Evolutionary conservation across 129 eudicot species (phyloP).

Genomic region (Tagetes erecta): DNA sequence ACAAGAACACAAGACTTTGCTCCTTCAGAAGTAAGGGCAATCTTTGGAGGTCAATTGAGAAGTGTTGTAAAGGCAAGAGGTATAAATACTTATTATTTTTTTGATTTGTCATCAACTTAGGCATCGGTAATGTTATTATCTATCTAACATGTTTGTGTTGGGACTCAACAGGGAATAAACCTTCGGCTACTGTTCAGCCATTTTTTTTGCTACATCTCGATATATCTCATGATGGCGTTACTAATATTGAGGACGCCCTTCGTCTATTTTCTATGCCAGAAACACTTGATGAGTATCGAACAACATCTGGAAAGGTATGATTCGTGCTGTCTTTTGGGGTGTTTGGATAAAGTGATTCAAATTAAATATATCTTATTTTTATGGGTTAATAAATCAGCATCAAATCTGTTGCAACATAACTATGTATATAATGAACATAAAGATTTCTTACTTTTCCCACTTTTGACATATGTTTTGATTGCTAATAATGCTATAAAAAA

Average conservation of each 20-base stretch:
- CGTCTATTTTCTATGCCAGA: constrained; percentile 80
- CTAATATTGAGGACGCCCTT: constrained; percentile 83
- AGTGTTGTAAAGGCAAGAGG: constrained; percentile 94
- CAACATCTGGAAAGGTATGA: constrained; percentile 70
- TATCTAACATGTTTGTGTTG: not conserved
- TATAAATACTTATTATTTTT: constrained; percentile 3
- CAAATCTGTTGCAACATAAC: not conserved
- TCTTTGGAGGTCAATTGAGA: constrained; percentile 83
- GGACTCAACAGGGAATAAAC: constrained; percentile 61
- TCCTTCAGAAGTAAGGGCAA: constrained; percentile 78
- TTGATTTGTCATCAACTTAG: not conserved
- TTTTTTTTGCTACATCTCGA: constrained; percentile 94
- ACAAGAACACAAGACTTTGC: constrained; percentile 83
- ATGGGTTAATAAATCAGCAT: not conserved
- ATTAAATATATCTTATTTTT: not conserved
- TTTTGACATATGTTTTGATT: not conserved
- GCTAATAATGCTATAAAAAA: not conserved
- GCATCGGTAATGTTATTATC: not conserved
- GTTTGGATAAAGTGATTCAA: not conserved
- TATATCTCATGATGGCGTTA: constrained; percentile 73
- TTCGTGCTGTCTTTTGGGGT: constrained; percentile 1
- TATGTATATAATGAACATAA: not conserved
- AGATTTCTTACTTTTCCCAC: not conserved
- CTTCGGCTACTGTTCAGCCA: constrained; percentile 94
- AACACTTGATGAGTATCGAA: constrained; percentile 85